A percentile compares a stretch with the other conserved stretches of the same genome.
These are phyloP conservation scores for Delonix regia DNA, from an alignment of 306 rosid species.

Conservation along the genomic window DNA sequence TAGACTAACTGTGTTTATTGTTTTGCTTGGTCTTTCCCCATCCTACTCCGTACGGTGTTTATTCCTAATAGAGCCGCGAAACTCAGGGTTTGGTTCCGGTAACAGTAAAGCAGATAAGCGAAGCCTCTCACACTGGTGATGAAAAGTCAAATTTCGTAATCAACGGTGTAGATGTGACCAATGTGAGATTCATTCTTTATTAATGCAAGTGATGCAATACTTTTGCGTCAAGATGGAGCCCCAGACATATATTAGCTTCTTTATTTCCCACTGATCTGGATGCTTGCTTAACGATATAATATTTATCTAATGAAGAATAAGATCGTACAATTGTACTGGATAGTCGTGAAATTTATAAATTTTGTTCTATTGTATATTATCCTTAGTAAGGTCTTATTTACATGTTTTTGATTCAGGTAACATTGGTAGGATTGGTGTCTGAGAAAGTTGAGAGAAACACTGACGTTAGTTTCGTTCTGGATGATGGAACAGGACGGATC, in stretches of 20 bases:
- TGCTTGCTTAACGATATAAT: background rate
- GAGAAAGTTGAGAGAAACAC: constrained; percentile 80
- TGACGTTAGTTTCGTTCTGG: constrained; percentile 64
- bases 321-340: background rate
- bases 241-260: background rate
- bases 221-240: background rate
- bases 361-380: background rate
- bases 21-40: background rate
- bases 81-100: constrained; percentile 80
- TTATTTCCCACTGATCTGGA: background rate
- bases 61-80: constrained; percentile 57
- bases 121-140: constrained; percentile 79
- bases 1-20: constrained; percentile 6
- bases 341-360: background rate
- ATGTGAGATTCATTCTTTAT: constrained; percentile 50
- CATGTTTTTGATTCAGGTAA: constrained; percentile 44
- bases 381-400: background rate
- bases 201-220: background rate
- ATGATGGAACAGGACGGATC: constrained; percentile 92
- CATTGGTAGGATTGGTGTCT: constrained; percentile 63
- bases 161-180: constrained; percentile 73
- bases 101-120: constrained; percentile 91
- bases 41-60: background rate
- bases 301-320: background rate
- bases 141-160: constrained; percentile 80